Percentiles rank a stretch among this genome's conserved stretches.
phyloP scores from a whole-genome alignment of 108 stramenopile species.

The Conticribra guillardii region DNA sequence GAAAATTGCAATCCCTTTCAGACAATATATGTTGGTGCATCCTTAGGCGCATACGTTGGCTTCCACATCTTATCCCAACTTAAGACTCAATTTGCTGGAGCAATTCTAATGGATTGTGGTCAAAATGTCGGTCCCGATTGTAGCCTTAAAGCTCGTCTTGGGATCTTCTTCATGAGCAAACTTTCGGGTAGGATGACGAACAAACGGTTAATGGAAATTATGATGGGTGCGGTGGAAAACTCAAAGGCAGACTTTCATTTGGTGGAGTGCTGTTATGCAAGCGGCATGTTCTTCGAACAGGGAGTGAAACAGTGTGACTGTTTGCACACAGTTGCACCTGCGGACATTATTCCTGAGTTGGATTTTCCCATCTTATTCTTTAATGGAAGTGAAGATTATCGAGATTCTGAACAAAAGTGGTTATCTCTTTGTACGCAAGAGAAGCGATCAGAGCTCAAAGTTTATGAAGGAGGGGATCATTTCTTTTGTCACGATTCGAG shows the following conservation, averaged over 20 bases:
- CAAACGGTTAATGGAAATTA: slow-evolving; percentile 42
- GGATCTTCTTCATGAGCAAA: slow-evolving; percentile 42
- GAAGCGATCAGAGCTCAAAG: slow-evolving; percentile 51
- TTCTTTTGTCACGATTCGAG: slow-evolving; percentile 63
- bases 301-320: slow-evolving; percentile 49
- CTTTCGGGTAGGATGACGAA: slow-evolving; percentile 36
- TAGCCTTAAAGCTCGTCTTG: slow-evolving; percentile 54
- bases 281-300: slow-evolving; percentile 58
- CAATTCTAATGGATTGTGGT: slow-evolving; percentile 62
- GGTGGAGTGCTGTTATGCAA: slow-evolving; percentile 49
- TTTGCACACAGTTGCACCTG: slow-evolving; percentile 56
- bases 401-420: slow-evolving; percentile 66
- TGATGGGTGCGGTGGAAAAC: slow-evolving; percentile 50
- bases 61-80: slow-evolving; percentile 52
- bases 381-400: slow-evolving; percentile 65
- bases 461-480: slow-evolving; percentile 69
- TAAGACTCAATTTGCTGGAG: slow-evolving; percentile 47
- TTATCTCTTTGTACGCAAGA: slow-evolving; percentile 47
- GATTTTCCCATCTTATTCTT: slow-evolving; percentile 58
- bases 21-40: slow-evolving; percentile 59
- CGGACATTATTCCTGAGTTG: slow-evolving; percentile 48
- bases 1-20: slow-evolving; percentile 12
- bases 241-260: slow-evolving; percentile 58
- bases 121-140: slow-evolving; percentile 66
- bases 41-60: slow-evolving; percentile 62